These are phyloP conservation scores for Ophiostoma pallidulum DNA, from an alignment of 2,329 filamentous ascomycete genomes.

Conservation along the genomic window DNA sequence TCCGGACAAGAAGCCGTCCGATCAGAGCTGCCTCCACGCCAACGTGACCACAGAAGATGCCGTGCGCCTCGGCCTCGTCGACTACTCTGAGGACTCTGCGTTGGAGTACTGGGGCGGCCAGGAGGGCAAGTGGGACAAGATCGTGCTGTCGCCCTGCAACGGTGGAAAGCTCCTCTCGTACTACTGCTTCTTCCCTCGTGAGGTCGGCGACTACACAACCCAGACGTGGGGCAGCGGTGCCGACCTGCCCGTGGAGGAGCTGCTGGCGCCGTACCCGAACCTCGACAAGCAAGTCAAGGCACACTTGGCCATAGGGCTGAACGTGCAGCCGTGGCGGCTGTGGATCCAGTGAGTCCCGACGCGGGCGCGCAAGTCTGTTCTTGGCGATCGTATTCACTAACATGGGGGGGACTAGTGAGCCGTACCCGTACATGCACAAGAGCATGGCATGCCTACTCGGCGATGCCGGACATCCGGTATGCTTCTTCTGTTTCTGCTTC, in stretches of 20 bases:
- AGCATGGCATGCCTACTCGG: conserved; percentile 48
- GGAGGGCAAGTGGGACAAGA: conserved; percentile 48
- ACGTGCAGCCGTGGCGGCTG: conserved; percentile 57
- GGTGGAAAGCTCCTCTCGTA: conserved; percentile 44
- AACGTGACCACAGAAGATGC: conserved; percentile 56
- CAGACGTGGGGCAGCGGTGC: conserved; percentile 39
- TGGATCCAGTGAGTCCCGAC: conserved; percentile 23
- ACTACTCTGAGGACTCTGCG: conserved; percentile 51
- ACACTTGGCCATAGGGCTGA: conserved; percentile 50
- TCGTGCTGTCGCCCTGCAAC: conserved; percentile 61
- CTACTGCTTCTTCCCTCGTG: conserved; percentile 60
- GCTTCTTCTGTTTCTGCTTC: conserved; percentile 41
- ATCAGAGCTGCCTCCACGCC: conserved; percentile 53
- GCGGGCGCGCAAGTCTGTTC: too few species aligned
- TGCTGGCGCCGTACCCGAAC: conserved; percentile 50
- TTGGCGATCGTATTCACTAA: too few species aligned
- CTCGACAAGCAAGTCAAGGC: conserved; percentile 48
- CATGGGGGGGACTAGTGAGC: conserved; percentile 23
- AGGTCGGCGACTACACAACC: conserved; percentile 48
- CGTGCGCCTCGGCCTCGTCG: conserved; percentile 47
- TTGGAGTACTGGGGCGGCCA: conserved; percentile 64
- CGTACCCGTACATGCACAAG: conserved; percentile 46
- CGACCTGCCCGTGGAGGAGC: conserved; percentile 36
- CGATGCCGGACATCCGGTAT: conserved; percentile 53
- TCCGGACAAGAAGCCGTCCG: conserved; percentile 49